Base-by-base conservation (phyloP, 1,284 basidiomycete genomes). In the Uromyces viciae-fabae region DNA sequence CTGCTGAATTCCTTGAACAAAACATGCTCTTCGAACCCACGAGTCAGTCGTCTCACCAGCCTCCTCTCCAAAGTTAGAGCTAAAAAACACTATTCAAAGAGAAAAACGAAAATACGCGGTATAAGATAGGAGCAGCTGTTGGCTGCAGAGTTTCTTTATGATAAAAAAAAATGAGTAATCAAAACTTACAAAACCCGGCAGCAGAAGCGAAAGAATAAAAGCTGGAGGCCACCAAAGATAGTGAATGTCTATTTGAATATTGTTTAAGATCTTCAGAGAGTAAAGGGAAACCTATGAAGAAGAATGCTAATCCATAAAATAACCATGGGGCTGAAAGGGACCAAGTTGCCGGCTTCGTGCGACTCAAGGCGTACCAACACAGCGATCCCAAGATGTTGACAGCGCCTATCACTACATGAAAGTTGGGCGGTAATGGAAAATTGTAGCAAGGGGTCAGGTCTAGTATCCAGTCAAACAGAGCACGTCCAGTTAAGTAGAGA, bases 31-130 rank as follows among this genome's bases (percentile, higher is more conserved):
- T 82, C 93, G 86, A 60, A 91, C 92, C 94, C 94, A 96, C 11
- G 94, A 90, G 86, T 96, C 94, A 1, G 94, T 94, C 0, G 93
- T 93, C 73, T 94, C 93, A 84, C 94, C 93, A 43, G 94, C 94
- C 89, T 95, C 94, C 88, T 96, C 94, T 87, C 94, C 94, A 86
- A 95, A 96, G 87, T 96, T 96, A 83, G 95, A 89, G 85, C 94
- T 94, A 85, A 96, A 96, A 90, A 94, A 95, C 81, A 91, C 69
- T 80, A 36, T n/a, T 87, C 94, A 94, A 86, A 95, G 95, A 87
- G 95, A 95, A 83, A 95, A 89, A 85, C 94, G 94, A 85, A 96
- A 96, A 90, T 94, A 95, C 81, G 91, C 69, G 72, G 25, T 2
- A 52, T 9, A 69, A 40, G 14, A n/a, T 14, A 28, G 31, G 46